Base-by-base conservation (phyloP, 306 rosid species). In the Quercus robur region DNA sequence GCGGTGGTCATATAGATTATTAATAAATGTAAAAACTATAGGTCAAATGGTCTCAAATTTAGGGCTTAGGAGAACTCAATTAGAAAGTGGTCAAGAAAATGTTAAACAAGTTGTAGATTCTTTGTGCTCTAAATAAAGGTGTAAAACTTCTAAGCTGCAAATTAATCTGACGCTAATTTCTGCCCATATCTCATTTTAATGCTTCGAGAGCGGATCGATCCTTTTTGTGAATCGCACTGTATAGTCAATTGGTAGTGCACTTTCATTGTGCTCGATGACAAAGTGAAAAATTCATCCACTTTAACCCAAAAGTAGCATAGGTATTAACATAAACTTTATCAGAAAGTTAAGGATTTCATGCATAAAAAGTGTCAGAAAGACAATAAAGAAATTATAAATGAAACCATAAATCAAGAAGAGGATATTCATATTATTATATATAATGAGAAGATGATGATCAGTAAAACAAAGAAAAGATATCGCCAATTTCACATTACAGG, bases 171-270 rank as follows among this genome's bases (percentile, higher is more conserved):
- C 1, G 54, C 5, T 49, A 49, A 49, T 49, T 49, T 49, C 54
- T 49, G 54, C 15, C 17, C 6, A 72, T 73, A 5, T 54, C 26
- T 73, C 26, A 55, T 38, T 64, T 70, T 78, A 74, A 79, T 56
- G 86, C 54, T 38, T 79, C 69, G 80, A 82, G 81, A 77, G 79
- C 46, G 46, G 46, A 41, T 41, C 11, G 90, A 57, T 15, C 55
- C 70, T 52, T 72, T 79, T 77, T 81, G 78, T 80, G 84, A 85
- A 85, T 85, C 85, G 41, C 62, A 63, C 35, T 25, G 75, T 58
- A 19, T 30, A 2, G 74, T 55, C 49, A 73, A 72, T 72, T 67
- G 75, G 68, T 20, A 11, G 28, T 20, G 78, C 56, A 73, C 61
- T 56, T 66, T 84, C 61, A 12, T 81, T 70, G 77, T 56, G 81